Evolutionary conservation across 805 yeast genomes (phyloP).

Genomic region (Wickerhamomyces tratensis): DNA sequence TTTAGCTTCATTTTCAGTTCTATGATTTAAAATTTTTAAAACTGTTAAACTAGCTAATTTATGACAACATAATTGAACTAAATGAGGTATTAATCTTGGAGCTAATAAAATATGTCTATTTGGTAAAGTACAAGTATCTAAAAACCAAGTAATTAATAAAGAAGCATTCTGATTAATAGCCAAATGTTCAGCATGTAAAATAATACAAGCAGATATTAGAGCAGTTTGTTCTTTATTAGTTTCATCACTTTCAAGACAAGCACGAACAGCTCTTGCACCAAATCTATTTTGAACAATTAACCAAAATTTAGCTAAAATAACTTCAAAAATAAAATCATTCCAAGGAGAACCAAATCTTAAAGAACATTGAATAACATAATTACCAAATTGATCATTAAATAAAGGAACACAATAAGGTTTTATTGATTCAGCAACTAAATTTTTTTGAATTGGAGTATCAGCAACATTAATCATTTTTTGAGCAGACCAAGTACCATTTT

Average conservation of each 20-base stretch:
- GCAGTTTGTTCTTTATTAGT: slow-evolving; percentile 60
- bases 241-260: slow-evolving; percentile 76
- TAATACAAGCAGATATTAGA: slow-evolving; percentile 67
- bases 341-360: slow-evolving; percentile 82
- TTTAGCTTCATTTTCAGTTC: slow-evolving; percentile 56
- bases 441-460: slow-evolving; percentile 49
- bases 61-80: slow-evolving; percentile 61
- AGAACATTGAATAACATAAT: slow-evolving; percentile 92
- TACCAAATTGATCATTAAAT: slow-evolving; percentile 93
- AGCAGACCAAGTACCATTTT: slow-evolving; percentile 99
- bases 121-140: slow-evolving; percentile 70
- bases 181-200: slow-evolving; percentile 67
- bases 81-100: slow-evolving; percentile 47
- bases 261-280: slow-evolving; percentile 92
- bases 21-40: slow-evolving; percentile 63
- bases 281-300: slow-evolving; percentile 81
- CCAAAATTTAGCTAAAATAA: slow-evolving; percentile 67
- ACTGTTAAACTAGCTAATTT: slow-evolving; percentile 80
- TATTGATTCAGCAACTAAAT: slow-evolving; percentile 57
- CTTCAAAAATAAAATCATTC: slow-evolving; percentile 83
- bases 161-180: slow-evolving; percentile 85
- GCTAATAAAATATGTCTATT: slow-evolving; percentile 61
- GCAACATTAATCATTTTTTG: slow-evolving; percentile 86
- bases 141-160: slow-evolving; percentile 83
- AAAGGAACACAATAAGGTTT: slow-evolving; percentile 76